Percentiles rank a stretch among this genome's conserved stretches.
These are phyloP conservation scores for Vitis hybrid DNA, from an alignment of 177 flowering plant genomes.

Conservation along the genomic window DNA sequence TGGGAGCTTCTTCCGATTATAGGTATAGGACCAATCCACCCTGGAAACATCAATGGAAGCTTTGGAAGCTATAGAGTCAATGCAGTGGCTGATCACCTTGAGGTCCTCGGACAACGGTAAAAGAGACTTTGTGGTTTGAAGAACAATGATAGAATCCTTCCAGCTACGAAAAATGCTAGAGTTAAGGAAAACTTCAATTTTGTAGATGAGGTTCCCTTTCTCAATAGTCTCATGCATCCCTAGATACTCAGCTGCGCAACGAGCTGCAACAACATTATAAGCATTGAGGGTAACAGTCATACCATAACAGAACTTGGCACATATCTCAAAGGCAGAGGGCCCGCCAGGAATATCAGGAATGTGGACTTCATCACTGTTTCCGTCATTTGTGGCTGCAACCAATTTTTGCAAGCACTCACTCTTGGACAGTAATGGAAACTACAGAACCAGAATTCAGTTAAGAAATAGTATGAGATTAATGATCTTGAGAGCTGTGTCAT, in stretches of 20 bases:
- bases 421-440: conserved; percentile 79
- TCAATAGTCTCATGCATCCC: conserved; percentile 69
- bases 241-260: conserved; percentile 75
- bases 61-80: conserved; percentile 64
- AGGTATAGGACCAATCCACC: conserved; percentile 85
- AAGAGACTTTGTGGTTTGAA: conserved; percentile 55
- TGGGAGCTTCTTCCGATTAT: conserved; percentile 61
- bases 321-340: conserved; percentile 68
- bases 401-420: conserved; percentile 62
- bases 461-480: too few relatives aligned
- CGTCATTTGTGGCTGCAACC: conserved; percentile 42
- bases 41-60: conserved; percentile 56
- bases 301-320: conserved; percentile 77
- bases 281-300: conserved; percentile 77
- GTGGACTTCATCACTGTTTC: conserved; percentile 42
- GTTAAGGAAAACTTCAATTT: conserved; percentile 67
- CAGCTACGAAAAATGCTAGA: conserved; percentile 67
- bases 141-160: conserved; percentile 79
- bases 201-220: conserved; percentile 70
- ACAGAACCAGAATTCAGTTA: conserved; percentile 7
- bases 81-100: conserved; percentile 58
- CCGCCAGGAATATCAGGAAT: conserved; percentile 71
- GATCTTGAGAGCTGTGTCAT: too few relatives aligned
- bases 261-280: conserved; percentile 68
- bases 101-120: conserved; percentile 70